Base-by-base conservation (phyloP, 75 land plant genomes). In the Gnetum montanum region DNA sequence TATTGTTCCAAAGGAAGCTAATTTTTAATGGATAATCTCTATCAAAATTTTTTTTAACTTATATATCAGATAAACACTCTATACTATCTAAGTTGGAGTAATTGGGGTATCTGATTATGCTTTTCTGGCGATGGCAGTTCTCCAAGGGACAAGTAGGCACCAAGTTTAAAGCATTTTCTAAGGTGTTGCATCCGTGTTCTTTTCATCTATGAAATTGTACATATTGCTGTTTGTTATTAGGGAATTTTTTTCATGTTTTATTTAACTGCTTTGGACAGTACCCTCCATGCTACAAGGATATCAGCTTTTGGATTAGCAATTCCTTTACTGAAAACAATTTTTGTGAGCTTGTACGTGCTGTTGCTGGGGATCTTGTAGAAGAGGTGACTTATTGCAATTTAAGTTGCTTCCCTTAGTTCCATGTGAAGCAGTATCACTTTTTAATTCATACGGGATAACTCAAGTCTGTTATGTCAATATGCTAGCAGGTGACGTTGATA, bases 231-330 rank as follows among this genome's bases (percentile, higher is more conserved):
- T n/a, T n/a, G n/a, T n/a, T n/a, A n/a, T n/a, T n/a, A n/a, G n/a
- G n/a, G n/a, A n/a, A n/a, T 23, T 20, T 11, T 38, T 22, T 49
- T 57, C 23, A 35, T 57, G n/a, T 50, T 31, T 18, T 1, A 8
- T 30, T 19, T 10, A 26, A 29, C 30, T 30, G 31, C 12, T 6
- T 59, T 61, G 15, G 59, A 33, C 80, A 86, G 97, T 91, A 59
- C 63, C 98, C 98, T 40, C 96, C 96, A 6, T 93, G 98, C 63
- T 93, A 82, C 60, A 93, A 93, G 61, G 98, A 93, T 49, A 89
- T 93, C 49, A 93, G 98, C 43, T 93, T 93, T 53, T 93, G 98
- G 98, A 82, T 93, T 44, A 93, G 63, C 26, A 96, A 93, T 29
- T 48, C 77, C 22, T 93, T 93, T 58, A 85, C 98, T 6, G 98